Conservation (phyloP, 1,284 basidiomycete species). For the Sporisorium graminicola region DNA sequence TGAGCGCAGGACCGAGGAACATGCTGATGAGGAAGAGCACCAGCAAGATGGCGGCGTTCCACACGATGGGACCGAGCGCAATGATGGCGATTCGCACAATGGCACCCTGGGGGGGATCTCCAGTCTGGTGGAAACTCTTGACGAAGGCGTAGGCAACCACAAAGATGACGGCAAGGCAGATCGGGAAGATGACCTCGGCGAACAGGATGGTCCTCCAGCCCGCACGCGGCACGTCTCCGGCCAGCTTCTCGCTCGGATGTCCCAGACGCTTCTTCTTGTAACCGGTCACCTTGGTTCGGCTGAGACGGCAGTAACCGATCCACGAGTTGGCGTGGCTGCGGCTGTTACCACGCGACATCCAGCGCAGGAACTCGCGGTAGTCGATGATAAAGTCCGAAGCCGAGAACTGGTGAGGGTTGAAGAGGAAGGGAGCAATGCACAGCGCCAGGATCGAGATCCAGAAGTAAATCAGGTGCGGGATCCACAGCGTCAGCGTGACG, state of each 20-base stretch:
- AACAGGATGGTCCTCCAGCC: conserved; percentile 68
- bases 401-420: conserved; percentile 70
- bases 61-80: conserved; percentile 92
- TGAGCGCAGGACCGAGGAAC: conserved; percentile 91
- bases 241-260: conserved; percentile 69
- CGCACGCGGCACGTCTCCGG: conserved; percentile 67
- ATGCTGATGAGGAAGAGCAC: conserved; percentile 88
- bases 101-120: conserved; percentile 74
- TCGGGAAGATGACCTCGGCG: conserved; percentile 66
- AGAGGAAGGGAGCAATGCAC: conserved; percentile 69
- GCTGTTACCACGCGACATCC: conserved; percentile 70
- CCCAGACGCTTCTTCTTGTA: conserved; percentile 70
- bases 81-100: conserved; percentile 93
- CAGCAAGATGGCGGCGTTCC: conserved; percentile 89
- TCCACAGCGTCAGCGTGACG: conserved; percentile 69
- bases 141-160: conserved; percentile 69
- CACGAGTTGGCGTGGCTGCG: conserved; percentile 70
- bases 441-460: conserved; percentile 68
- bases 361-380: conserved; percentile 69
- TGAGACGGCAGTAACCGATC: conserved; percentile 70
- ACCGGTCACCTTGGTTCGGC: conserved; percentile 68
- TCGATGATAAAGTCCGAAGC: conserved; percentile 69
- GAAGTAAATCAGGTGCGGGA: conserved; percentile 70
- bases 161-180: conserved; percentile 67
- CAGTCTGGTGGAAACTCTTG: conserved; percentile 65